Base-by-base conservation (phyloP, 2,329 filamentous ascomycete species). In the Cordyceps tenuipes region DNA sequence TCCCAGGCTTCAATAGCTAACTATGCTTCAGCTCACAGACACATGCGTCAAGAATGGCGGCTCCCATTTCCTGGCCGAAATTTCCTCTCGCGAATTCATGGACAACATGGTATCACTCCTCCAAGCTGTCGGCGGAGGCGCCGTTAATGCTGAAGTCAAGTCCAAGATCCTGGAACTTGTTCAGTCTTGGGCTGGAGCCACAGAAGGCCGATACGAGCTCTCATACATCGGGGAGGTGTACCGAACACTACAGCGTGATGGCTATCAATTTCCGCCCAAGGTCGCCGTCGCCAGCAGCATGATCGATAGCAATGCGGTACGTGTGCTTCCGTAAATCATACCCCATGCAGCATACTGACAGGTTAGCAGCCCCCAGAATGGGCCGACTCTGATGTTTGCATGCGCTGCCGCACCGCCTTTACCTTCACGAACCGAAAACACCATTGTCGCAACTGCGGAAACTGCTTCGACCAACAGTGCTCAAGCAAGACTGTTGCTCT, bases 31-130 rank as follows among this genome's bases (percentile, higher is more conserved):
- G 91, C 87, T 99, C 68, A 96, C 92, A 65, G 94, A 99, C 77
- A 97, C 94, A 0, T 99, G 94, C 72, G 91, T 97, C 63, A 99
- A 99, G 78, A 99, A 99, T 79, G 94, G 94, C 62, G 94, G 94
- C 66, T 84, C 88, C 44, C 94, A 99, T 75, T 99, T 99, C 74
- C 86, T 99, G 54, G 82, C 87, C 65, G 94, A 99, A 77, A 94
- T 99, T 67, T 93, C 94, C 46, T 97, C 93, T 19, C 86, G 92
- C 64, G 94, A 99, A 77, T 99, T 97, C 70, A 95, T 99, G 89
- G 94, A 99, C 76, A 97, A 97, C 71, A 77, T 99, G 57, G 88
- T 90, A 19, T 97, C 93, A 39, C 81, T 99, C 17, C 81, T 99
- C 36, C 92, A 93, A 71, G 88, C 89, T 19, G 86, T 89, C 55